A percentile compares a stretch with the other conserved stretches of the same genome.
phyloP scores from a whole-genome alignment of 164 flowering plant species.

The Pachysandra terminalis region DNA sequence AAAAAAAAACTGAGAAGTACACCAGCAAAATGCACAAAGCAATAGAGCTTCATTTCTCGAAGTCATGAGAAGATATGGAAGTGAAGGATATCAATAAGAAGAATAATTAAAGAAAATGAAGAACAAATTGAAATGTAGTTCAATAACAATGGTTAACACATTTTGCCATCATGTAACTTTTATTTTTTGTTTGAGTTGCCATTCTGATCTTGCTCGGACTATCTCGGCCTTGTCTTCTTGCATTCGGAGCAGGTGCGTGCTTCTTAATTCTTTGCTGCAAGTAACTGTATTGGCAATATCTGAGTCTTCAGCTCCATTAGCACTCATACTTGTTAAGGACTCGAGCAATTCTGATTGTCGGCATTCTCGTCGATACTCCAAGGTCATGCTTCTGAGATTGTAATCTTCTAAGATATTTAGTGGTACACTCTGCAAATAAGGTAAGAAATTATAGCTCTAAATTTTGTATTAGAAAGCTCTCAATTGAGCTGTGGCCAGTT shows the following conservation, averaged over 20 bases:
- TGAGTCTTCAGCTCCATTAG: slow-evolving; percentile 11
- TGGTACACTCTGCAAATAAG: slow-evolving; percentile 61
- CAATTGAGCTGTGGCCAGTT: not conserved
- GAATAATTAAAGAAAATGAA: not conserved
- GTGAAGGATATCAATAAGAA: too few species aligned
- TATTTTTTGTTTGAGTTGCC: slow-evolving; percentile 41
- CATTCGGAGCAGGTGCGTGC: slow-evolving; percentile 70
- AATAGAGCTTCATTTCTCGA: too few species aligned
- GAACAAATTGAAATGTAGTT: not conserved
- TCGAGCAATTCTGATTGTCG: slow-evolving; percentile 52
- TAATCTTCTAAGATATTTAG: slow-evolving; percentile 46
- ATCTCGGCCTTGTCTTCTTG: slow-evolving; percentile 61
- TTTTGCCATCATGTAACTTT: not conserved
- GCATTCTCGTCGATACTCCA: slow-evolving; percentile 77
- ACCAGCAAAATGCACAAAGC: too few species aligned
- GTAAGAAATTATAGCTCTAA: not conserved
- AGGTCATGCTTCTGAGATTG: slow-evolving; percentile 55
- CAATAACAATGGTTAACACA: slow-evolving; percentile 1
- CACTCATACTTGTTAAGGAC: slow-evolving; percentile 50
- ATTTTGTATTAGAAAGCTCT: not conserved
- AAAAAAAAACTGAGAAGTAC: too few species aligned
- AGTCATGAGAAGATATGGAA: too few species aligned
- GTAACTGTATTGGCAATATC: slow-evolving; percentile 1
- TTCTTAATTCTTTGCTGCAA: slow-evolving; percentile 28
- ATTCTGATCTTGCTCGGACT: slow-evolving; percentile 64